Evolutionary conservation across 2,329 filamentous ascomycete genomes (phyloP), one percentile per base, ranked within the genome.

Genomic region (Bipolaris cookei): DNA sequence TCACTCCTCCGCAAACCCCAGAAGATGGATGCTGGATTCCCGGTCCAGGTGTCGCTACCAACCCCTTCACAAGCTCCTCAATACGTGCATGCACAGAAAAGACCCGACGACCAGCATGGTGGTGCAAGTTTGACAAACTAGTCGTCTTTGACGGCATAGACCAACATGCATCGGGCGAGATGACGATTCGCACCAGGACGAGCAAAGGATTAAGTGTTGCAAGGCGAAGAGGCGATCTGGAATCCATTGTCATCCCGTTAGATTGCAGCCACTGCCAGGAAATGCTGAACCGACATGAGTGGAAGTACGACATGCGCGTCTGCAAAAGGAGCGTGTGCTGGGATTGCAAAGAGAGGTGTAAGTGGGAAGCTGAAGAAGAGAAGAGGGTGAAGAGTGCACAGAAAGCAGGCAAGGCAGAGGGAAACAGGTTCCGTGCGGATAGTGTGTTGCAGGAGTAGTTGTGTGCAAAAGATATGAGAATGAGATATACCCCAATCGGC

Each of bases 121-220:
- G 73, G 73, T 75, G 73, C 49, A 74, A 74, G 43, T 62, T 69
- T 32, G 73, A 76, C 39, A 71, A 69, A 46, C 60, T 76, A 1
- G 72, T 74, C 4, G 64, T 76, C 0, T 75, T 75, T 18, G 72
- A 76, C 37, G 73, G 72, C 1, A 39, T 69, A 1, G 64, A 68
- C 4, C 50, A 48, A 3, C 13, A 38, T 6, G 61, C 48, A 2
- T 37, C 62, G 18, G 68, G 57, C 1, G 53, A 64, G 3, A 1
- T 58, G 43, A 65, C 50, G 39, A 59, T 70, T 6, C 49, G 44
- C 6, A 71, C 72, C 3, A 61, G 72, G 0, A 71, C 67, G 3
- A 70, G 67, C 46, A 75, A 76, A 30, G 71, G 72, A 0, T 54
- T 75, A 18, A 68, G 61, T 7, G 66, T 74, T 50, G 71, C 73